These are phyloP conservation scores for Paecilomyces fulvus DNA, from an alignment of 2,329 filamentous ascomycete genomes.

Conservation along the genomic window DNA sequence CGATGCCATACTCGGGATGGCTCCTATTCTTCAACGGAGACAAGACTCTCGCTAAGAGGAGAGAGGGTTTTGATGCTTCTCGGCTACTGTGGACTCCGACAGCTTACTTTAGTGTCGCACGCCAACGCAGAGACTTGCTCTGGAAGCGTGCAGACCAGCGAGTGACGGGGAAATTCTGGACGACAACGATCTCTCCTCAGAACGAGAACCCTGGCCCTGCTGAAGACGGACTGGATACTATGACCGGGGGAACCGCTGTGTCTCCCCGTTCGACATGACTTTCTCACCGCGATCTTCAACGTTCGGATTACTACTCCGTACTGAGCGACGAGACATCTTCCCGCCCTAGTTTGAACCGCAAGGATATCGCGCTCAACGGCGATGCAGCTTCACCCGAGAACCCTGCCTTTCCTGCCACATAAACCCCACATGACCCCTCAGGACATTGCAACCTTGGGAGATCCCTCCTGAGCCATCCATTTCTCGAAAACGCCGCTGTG, in stretches of 20 bases:
- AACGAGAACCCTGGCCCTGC: neutral
- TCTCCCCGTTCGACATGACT: neutral
- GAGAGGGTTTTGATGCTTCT: neutral
- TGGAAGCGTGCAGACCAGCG: neutral
- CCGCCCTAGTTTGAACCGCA: neutral
- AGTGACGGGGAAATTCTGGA: neutral
- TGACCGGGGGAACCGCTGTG: neutral
- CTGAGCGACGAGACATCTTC: neutral
- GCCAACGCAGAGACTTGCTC: neutral
- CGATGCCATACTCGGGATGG: neutral
- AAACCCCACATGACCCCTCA: neutral
- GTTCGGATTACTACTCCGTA: neutral
- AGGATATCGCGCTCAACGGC: neutral
- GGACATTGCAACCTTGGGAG: neutral
- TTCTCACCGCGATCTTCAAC: neutral
- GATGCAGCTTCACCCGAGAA: neutral
- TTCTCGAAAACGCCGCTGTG: neutral
- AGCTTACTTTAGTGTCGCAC: neutral
- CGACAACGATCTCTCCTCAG: neutral
- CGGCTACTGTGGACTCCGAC: neutral
- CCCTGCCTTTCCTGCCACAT: neutral
- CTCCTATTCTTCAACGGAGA: neutral
- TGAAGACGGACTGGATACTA: neutral
- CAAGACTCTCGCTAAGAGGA: neutral
- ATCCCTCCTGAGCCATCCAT: neutral